Base-by-base conservation (phyloP, 257 asterid species). In the Rubia yunnanensis region DNA sequence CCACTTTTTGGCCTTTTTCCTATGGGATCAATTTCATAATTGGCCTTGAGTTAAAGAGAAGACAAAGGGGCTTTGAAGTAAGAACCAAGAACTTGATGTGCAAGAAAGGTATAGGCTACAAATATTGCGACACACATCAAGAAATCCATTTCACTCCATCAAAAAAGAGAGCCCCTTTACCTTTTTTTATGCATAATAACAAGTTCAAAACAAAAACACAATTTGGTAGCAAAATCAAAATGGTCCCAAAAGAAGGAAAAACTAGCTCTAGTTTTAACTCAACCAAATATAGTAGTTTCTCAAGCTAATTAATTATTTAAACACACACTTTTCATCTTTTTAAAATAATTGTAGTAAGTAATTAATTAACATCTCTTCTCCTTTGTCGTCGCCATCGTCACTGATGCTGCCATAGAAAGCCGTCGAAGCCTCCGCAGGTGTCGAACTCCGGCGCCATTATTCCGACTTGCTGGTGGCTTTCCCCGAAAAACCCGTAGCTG, bases 361-460 rank as follows among this genome's bases (percentile, higher is more conserved):
- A 44, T 44, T 41, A 41, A 41, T 44, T 46, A 46, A 44, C 11
- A 48, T 30, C n/a, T n/a, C 41, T 39, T 36, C 53, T 27, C 27
- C n/a, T 24, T 49, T 36, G 13, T 10, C 13, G 8, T 15, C 59
- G 8, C 1, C 9, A 36, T 55, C 48, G 64, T 53, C 59, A 61
- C 41, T 72, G 66, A 75, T 83, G 79, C 38, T 78, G 74, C 84
- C 84, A 84, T 68, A 84, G 75, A 27, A 68, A 35, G 44, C 74
- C 74, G 34, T 74, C 86, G 58, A 82, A 85, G 66, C 73, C 73
- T 24, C 71, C 66, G 10, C 78, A 73, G 71, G 72, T 66, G 32
- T 81, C 80, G 18, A 71, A 30, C 69, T 59, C 67, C 28, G 52
- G 20, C 53, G 27, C 11, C 57, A 22, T 50, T 22, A 57, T 58